Base-by-base conservation (phyloP, 2,329 filamentous ascomycete species). In the Epicoccum nigrum region DNA sequence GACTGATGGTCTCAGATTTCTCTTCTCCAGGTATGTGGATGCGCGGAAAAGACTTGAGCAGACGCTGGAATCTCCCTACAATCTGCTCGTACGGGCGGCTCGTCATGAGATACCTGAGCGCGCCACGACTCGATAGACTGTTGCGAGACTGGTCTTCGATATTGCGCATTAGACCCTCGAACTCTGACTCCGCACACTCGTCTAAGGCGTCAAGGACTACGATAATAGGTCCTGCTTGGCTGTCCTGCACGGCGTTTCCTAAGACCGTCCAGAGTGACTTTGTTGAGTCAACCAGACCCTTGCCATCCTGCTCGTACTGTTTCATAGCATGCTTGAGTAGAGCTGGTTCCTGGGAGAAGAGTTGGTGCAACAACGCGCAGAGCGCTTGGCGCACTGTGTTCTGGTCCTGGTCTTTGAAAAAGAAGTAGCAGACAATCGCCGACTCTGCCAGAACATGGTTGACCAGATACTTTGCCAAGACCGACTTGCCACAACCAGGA, bases 401-500 rank as follows among this genome's bases (percentile, higher is more conserved):
- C 46, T 63, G 58, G 25, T 56, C 58, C 39, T 60, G 54, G 15
- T 60, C 59, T 55, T 57, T 60, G 42, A 63, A 63, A 42, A 62
- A 62, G 58, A 59, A 60, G 51, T 63, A 63, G 54, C 59, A 63
- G 33, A 63, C 46, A 8, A 58, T 51, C 25, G 55, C 21, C 12
- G 51, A 55, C 34, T 45, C 42, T 51, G 55, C 31, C 17, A 63
- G 49, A 30, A 46, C 49, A 51, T 59, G 40, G 33, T 60, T 49
- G 27, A 63, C 49, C 7, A 62, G 46, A 38, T 58, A 55, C 45
- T 62, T 63, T 20, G 60, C 45, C 28, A 63, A 39, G 20, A 62
- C 58, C 32, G 58, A 62, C 33, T 63, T 63, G 20, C 60, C 60
- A 55, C 60, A 63, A 9, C 58, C 60, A 55, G 58, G 60, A 21